phyloP scores from a whole-genome alignment of 2,329 filamentous ascomycete genomes.

The Nigrospora oryzae region DNA sequence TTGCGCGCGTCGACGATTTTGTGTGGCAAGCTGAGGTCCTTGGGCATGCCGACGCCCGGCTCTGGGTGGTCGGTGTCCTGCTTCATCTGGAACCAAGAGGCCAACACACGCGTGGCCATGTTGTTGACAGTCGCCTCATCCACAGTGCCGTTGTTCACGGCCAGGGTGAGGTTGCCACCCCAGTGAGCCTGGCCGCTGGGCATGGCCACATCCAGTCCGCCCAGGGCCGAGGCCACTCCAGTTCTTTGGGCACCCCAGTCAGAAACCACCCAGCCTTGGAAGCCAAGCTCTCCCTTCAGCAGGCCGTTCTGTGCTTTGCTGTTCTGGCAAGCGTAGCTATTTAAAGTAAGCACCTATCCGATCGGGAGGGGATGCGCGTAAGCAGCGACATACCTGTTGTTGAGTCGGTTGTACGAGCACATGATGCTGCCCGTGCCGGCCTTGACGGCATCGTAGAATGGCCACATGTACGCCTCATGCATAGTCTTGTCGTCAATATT shows the following conservation, averaged over 20 bases:
- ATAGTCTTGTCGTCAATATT: constrained; percentile 66
- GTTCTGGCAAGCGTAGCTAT: constrained; percentile 58
- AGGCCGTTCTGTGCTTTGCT: constrained; percentile 58
- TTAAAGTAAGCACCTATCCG: constrained; percentile 22
- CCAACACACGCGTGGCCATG: constrained; percentile 36
- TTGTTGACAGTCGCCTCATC: constrained; percentile 33
- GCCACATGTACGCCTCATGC: constrained; percentile 69
- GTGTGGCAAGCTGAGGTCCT: constrained; percentile 23
- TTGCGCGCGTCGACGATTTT: constrained; percentile 30
- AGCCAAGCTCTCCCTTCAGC: constrained; percentile 53
- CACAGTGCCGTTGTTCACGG: constrained; percentile 39
- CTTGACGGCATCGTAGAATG: constrained; percentile 58
- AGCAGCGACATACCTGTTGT: constrained; percentile 57
- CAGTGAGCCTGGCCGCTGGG: constrained; percentile 29
- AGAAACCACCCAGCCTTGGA: constrained; percentile 30
- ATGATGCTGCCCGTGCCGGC: constrained; percentile 50
- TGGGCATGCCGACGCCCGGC: constrained; percentile 25
- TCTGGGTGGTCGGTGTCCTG: constrained; percentile 19
- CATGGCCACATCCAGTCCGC: constrained; percentile 44
- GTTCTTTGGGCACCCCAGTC: constrained; percentile 34
- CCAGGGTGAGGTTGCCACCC: constrained; percentile 34
- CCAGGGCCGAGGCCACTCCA: constrained; percentile 31
- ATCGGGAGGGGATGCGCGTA: constrained; percentile 21
- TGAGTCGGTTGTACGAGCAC: constrained; percentile 63
- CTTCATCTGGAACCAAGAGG: constrained; percentile 30